phyloP scores from a whole-genome alignment of 2,329 filamentous ascomycete species.

The Neonectria hederae region DNA sequence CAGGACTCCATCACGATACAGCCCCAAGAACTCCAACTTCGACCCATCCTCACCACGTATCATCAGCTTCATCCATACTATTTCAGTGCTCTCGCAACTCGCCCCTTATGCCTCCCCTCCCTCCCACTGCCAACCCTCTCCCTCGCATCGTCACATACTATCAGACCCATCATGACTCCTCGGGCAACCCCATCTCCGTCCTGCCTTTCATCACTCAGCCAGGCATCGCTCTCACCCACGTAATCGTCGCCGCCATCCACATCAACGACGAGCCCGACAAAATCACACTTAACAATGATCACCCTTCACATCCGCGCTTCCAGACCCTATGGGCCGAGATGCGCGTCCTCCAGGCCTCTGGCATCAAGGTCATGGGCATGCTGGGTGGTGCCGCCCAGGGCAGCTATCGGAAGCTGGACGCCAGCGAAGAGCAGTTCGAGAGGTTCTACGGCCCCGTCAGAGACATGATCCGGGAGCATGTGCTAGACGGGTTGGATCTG shows the following conservation, averaged over 20 bases:
- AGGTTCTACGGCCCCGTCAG: conserved; percentile 76
- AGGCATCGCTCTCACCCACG: conserved; percentile 72
- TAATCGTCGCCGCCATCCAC: conserved; percentile 89
- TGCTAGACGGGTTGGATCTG: conserved; percentile 76
- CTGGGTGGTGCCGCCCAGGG: conserved; percentile 85
- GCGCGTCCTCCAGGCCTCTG: conserved; percentile 73
- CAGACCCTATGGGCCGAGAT: conserved; percentile 82
- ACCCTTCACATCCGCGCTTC: conserved; percentile 73
- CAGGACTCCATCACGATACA: background rate
- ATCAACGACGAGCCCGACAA: conserved; percentile 73
- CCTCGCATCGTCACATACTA: conserved; percentile 63
- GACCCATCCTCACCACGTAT: conserved; percentile 14
- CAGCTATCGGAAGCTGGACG: conserved; percentile 69
- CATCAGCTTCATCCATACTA: conserved; percentile 4
- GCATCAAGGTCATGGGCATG: conserved; percentile 86
- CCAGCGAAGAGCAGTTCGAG: conserved; percentile 70
- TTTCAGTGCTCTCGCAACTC: conserved; percentile 4
- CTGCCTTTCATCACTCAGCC: conserved; percentile 61
- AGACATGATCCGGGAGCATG: conserved; percentile 68
- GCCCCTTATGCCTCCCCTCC: conserved; percentile 46
- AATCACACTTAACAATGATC: conserved; percentile 83
- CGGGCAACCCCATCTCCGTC: conserved; percentile 59
- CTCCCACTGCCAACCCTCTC: conserved; percentile 43
- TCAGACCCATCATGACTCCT: conserved; percentile 62
- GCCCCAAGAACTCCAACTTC: conserved; percentile 18